Conservation (phyloP, 768 basidiomycete species). For the Rhodotorula kratochvilovae region DNA sequence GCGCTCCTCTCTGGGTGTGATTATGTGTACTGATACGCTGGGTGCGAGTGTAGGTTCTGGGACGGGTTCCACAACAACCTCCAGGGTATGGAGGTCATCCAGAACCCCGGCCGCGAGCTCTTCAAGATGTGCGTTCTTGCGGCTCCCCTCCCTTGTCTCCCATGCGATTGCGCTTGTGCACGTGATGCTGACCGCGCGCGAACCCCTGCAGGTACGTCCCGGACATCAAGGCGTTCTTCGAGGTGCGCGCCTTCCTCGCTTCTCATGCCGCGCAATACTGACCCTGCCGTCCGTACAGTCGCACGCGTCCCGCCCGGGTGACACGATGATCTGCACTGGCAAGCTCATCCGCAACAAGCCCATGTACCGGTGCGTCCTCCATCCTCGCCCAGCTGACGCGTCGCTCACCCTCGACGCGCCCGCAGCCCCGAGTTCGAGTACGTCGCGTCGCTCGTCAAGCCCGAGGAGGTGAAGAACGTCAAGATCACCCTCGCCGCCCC, state of each 20-base stretch:
- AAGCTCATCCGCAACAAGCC: slow-evolving; percentile 39
- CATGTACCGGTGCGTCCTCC: slow-evolving; percentile 30
- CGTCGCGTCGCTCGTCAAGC: slow-evolving; percentile 33
- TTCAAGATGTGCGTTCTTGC: slow-evolving; percentile 30
- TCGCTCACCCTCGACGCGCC: not conserved
- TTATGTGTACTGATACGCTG: too few species aligned
- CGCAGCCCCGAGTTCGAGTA: slow-evolving; percentile 39
- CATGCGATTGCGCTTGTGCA: too few species aligned
- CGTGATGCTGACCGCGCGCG: too few species aligned
- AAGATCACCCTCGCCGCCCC: slow-evolving; percentile 70
- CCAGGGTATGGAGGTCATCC: slow-evolving; percentile 55
- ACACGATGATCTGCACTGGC: slow-evolving; percentile 34
- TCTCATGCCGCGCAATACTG: not conserved
- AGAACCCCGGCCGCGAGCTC: slow-evolving; percentile 31
- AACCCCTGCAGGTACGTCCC: slow-evolving; percentile 37
- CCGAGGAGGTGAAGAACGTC: slow-evolving; percentile 55
- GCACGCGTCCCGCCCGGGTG: slow-evolving; percentile 29
- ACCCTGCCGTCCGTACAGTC: not conserved
- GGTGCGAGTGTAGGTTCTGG: not conserved
- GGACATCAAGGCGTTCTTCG: slow-evolving; percentile 36
- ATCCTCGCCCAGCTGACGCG: too few species aligned
- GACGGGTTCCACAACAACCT: slow-evolving; percentile 66
- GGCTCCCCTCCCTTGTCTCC: not conserved
- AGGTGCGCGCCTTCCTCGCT: not conserved
- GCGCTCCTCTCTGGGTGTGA: too few species aligned